phyloP scores from a whole-genome alignment of 2,329 filamentous ascomycete genomes.

The Neofusicoccum cordaticola region DNA sequence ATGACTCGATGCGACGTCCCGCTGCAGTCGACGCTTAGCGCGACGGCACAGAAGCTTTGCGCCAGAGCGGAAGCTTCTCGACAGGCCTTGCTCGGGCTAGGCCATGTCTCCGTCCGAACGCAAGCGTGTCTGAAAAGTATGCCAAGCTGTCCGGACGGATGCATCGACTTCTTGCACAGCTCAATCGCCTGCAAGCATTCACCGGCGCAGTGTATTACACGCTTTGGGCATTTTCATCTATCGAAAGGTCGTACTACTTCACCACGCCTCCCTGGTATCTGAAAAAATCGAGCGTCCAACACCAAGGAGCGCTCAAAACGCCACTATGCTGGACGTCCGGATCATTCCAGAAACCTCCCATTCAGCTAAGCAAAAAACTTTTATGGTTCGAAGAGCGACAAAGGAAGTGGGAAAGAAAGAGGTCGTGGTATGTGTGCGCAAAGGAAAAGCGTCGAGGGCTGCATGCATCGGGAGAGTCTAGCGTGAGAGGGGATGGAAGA shows the following conservation, averaged over 20 bases:
- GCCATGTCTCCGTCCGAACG: no score
- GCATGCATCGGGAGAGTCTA: constrained; percentile 5
- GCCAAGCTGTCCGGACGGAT: no score
- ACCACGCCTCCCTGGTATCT: constrained; percentile 3
- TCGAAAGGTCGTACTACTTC: not conserved
- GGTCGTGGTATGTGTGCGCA: constrained; percentile 11
- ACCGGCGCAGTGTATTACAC: not conserved
- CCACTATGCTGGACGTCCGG: not conserved
- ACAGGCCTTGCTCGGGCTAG: no score
- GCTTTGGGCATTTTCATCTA: constrained; percentile 13
- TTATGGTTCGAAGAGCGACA: constrained; percentile 3
- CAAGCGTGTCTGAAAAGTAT: no score
- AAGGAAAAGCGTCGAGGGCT: not conserved
- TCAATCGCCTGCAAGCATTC: not conserved
- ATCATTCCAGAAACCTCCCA: constrained; percentile 7
- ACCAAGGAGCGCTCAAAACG: constrained; percentile 1
- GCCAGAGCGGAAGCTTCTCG: no score
- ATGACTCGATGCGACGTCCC: no score
- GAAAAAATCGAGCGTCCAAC: constrained; percentile 1
- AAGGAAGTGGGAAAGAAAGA: not conserved
- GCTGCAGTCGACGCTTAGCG: no score
- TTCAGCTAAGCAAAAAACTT: constrained; percentile 14
- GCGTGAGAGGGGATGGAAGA: not conserved
- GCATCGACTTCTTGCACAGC: no score
- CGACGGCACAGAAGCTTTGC: no score